A percentile compares a stretch with the other conserved stretches of the same genome.
Evolutionary conservation across 345 rosid species (phyloP).

Genomic region (Capsella bursapastoris): DNA sequence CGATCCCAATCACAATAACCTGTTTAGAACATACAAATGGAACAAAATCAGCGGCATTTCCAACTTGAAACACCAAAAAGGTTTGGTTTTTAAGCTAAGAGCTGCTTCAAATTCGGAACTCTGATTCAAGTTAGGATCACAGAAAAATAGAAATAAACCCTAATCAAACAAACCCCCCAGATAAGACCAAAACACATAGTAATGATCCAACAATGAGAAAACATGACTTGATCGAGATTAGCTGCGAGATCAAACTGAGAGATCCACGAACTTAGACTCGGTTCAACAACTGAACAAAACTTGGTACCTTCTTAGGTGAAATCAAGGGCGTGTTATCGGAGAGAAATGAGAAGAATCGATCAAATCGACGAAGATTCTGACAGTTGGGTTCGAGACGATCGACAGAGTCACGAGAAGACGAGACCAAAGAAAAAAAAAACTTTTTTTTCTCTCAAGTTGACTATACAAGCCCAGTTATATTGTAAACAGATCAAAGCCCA

Average conservation of each 20-base stretch:
- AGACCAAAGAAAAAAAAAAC: background rate
- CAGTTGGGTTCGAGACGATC: constrained; percentile 40
- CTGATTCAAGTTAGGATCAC: background rate
- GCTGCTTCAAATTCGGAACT: background rate
- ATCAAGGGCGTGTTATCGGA: constrained; percentile 17
- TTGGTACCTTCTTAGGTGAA: constrained; percentile 33
- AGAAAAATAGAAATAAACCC: constrained; percentile 13
- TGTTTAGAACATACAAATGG: constrained; percentile 11
- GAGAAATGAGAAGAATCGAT: constrained; percentile 24
- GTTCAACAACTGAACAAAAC: background rate
- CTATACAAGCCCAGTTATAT: background rate
- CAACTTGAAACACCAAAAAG: constrained; percentile 17
- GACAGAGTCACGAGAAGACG: constrained; percentile 1
- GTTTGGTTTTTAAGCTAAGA: constrained; percentile 3
- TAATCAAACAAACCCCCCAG: background rate
- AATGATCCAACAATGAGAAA: constrained; percentile 18
- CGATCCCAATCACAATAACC: constrained; percentile 18
- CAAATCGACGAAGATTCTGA: constrained; percentile 41
- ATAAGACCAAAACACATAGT: constrained; percentile 12
- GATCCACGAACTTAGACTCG: constrained; percentile 13
- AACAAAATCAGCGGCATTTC: constrained; percentile 30
- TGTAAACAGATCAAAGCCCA: background rate
- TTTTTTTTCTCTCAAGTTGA: constrained; percentile 16
- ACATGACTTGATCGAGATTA: constrained; percentile 19
- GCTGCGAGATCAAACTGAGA: constrained; percentile 3